These are phyloP conservation scores for Ceriops decandra DNA, from an alignment of 345 rosid genomes.

Conservation along the genomic window DNA sequence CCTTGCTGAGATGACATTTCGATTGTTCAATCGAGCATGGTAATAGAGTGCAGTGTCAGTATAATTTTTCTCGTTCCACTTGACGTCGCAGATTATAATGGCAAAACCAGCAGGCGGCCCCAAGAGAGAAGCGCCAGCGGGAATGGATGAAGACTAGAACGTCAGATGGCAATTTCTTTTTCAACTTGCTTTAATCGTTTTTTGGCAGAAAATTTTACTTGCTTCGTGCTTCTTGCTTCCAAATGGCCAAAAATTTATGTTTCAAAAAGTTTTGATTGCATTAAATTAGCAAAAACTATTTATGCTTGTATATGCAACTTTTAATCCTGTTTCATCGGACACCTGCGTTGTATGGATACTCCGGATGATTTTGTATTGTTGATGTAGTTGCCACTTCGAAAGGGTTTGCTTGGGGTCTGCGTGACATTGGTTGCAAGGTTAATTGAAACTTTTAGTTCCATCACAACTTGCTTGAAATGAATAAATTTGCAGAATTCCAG, in stretches of 20 bases:
- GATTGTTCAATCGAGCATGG: neutral
- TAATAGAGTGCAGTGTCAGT: neutral
- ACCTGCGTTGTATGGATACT: neutral
- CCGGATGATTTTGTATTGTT: neutral
- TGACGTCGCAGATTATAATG: conserved; percentile 74
- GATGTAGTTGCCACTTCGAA: conserved; percentile 1
- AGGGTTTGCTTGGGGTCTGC: neutral
- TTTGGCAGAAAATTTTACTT: conserved; percentile 5
- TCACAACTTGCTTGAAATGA: too few relatives aligned
- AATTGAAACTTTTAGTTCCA: too few relatives aligned
- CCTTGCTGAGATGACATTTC: neutral
- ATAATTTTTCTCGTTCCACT: neutral
- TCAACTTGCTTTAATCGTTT: neutral
- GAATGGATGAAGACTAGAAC: conserved; percentile 63
- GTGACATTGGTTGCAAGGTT: neutral
- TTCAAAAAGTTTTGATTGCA: conserved; percentile 20
- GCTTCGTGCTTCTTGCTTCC: neutral
- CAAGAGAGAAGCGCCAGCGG: conserved; percentile 62
- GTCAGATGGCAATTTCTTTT: neutral
- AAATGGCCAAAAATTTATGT: neutral
- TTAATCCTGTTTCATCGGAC: conserved; percentile 1
- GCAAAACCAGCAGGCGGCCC: conserved; percentile 97
- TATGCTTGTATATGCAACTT: conserved; percentile 20
- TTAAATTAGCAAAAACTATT: neutral
- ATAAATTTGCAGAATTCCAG: too few relatives aligned